Conservation (phyloP, 1,284 basidiomycete genomes). For the Ceratobasidium sp. region DNA sequence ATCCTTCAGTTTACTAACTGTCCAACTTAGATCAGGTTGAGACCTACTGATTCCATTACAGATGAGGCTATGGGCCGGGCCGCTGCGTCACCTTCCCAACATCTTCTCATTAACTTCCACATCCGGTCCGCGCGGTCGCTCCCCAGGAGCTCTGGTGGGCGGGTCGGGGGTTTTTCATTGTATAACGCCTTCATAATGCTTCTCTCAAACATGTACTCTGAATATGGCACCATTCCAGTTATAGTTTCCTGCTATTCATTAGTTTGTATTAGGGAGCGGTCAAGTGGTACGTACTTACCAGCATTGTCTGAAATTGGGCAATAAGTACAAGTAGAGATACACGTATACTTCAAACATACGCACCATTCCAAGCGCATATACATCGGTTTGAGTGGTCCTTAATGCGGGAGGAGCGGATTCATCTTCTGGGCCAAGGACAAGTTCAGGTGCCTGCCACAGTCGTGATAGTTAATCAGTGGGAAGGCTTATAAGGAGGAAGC, state of each 20-base stretch:
- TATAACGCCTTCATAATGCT: background rate
- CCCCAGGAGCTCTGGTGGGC: background rate
- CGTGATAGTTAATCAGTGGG: background rate
- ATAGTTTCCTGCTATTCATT: background rate
- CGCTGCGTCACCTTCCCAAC: background rate
- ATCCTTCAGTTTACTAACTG: too few species aligned
- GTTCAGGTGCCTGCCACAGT: constrained; percentile 1
- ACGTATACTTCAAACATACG: background rate
- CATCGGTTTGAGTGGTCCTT: background rate
- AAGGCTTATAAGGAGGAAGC: background rate
- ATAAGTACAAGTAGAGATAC: too few species aligned
- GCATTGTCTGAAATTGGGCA: background rate
- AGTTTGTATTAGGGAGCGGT: background rate
- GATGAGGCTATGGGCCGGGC: background rate
- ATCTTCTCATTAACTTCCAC: background rate
- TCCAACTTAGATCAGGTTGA: too few species aligned
- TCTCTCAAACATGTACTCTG: background rate
- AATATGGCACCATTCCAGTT: background rate
- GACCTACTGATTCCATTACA: background rate
- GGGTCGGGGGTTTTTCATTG: background rate
- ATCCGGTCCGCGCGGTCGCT: background rate
- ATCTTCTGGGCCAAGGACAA: background rate
- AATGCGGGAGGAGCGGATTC: background rate
- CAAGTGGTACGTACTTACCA: background rate
- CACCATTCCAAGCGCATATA: constrained; percentile 25